Base-by-base conservation (phyloP, 2,329 filamentous ascomycete genomes). In the Aspergillus novofumigatus region DNA sequence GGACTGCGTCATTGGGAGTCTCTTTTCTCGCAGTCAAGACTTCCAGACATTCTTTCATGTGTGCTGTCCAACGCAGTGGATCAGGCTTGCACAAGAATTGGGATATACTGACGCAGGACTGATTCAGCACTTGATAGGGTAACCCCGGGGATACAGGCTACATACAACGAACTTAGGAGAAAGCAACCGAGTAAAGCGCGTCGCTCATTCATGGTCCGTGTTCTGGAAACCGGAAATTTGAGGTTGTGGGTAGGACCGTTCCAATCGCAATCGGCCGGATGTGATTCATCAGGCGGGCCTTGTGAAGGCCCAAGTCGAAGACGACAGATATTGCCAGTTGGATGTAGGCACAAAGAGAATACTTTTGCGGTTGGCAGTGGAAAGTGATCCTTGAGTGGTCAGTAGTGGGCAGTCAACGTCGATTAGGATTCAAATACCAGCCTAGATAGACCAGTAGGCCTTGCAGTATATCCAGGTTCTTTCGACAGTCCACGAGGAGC, bases 21-120 rank as follows among this genome's bases (percentile, higher is more conserved):
- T 84, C 80, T 3, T 72, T 73, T 1, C 75, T 70, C n/a, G 74
- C 69, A 4, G 74, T 71, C 0, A 87, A 69, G 1, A 75, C 60
- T 7, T 75, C 68, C 0, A 86, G 70, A 26, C 78, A 81, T 28
- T 85, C 82, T 20, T 84, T 81, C 74, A 87, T 79, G 52, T 84
- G 78, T 0, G 78, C 60, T 0, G 80, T 84, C 84, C 84, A 87
- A 1, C 71, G 75, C 50, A 86, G 72, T 1, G 75, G 62, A 51
- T 85, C 81, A 51, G 78, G 74, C 44, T 77, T 76, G 32, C 76
- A 77, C 5, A 81, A 69, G 44, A 77, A 78, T 1, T 70, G 69
- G 14, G 74, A 64, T 53, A 73, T 65, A 26, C 77, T 81, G 55
- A 76, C 5, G n/a, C 28, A 21, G 6, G 3, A 42, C 21, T 3